Evolutionary conservation across 805 yeast genomes (phyloP).

Genomic region (Metschnikowia shivogae): DNA sequence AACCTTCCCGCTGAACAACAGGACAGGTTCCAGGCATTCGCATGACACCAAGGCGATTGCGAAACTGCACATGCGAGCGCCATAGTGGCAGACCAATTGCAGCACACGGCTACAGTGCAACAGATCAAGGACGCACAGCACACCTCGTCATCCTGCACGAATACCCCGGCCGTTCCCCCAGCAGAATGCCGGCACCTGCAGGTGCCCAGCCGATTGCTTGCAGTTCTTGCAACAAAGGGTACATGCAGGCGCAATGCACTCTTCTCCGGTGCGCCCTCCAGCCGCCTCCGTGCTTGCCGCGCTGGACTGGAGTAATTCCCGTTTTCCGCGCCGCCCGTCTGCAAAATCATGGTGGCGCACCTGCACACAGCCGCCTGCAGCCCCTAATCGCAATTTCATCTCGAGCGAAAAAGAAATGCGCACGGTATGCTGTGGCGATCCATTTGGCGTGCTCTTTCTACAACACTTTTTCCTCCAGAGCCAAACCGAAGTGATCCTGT

Average conservation of each 20-base stretch:
- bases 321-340: background rate
- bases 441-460: background rate
- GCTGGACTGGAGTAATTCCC: background rate
- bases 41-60: background rate
- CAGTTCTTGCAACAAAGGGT: too few relatives aligned
- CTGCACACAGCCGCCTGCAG: background rate
- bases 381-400: constrained; percentile 1
- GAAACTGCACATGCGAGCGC: constrained; percentile 3
- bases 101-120: too few relatives aligned
- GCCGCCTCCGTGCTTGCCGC: background rate
- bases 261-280: background rate
- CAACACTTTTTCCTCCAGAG: background rate
- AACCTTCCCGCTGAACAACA: too few relatives aligned
- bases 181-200: too few relatives aligned
- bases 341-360: background rate
- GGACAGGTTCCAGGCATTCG: too few relatives aligned
- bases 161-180: too few relatives aligned
- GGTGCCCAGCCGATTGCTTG: too few relatives aligned
- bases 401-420: constrained; percentile 4
- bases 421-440: background rate
- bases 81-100: background rate
- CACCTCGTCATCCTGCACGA: too few relatives aligned
- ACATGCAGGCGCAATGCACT: background rate
- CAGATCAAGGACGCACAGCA: too few relatives aligned
- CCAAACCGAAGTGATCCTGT: too few relatives aligned